phyloP scores from a whole-genome alignment of 768 basidiomycete species.

The Hebeloma cylindrosporum region DNA sequence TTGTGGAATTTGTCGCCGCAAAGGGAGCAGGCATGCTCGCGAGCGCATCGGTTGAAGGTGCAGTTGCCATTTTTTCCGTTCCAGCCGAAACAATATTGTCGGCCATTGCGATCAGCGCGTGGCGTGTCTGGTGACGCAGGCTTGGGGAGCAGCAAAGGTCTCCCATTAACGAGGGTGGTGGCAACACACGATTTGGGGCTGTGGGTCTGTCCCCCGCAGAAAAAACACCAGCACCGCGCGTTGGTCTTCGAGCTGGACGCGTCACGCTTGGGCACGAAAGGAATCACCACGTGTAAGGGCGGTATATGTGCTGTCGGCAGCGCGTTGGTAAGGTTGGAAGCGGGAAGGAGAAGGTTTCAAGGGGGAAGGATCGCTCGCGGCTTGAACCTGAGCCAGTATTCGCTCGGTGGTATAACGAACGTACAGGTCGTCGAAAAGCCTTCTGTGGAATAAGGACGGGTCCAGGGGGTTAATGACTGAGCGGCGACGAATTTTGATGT shows the following conservation, averaged over 20 bases:
- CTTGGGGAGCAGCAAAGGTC: constrained; percentile 5
- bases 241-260: too few relatives aligned
- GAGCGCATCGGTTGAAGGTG: neutral
- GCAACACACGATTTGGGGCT: constrained; percentile 5
- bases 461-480: constrained; percentile 8
- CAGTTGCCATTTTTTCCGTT: constrained; percentile 15
- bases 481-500: constrained; percentile 15
- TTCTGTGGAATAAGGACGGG: constrained; percentile 1
- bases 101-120: constrained; percentile 11
- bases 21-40: constrained; percentile 21
- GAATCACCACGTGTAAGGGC: neutral
- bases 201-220: constrained; percentile 14
- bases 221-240: constrained; percentile 7
- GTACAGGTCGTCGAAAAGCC: constrained; percentile 16
- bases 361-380: too few relatives aligned
- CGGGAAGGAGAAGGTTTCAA: neutral
- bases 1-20: constrained; percentile 15
- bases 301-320: neutral
- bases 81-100: constrained; percentile 15
- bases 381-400: too few relatives aligned
- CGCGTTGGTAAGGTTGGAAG: neutral
- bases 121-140: neutral
- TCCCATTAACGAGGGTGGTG: constrained; percentile 3
- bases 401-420: constrained; percentile 1
- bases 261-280: constrained; percentile 4